A percentile compares a stretch with the other conserved stretches of the same genome.
These are phyloP conservation scores for Puccinia coronata DNA, from an alignment of 1,284 basidiomycete genomes.

Conservation along the genomic window DNA sequence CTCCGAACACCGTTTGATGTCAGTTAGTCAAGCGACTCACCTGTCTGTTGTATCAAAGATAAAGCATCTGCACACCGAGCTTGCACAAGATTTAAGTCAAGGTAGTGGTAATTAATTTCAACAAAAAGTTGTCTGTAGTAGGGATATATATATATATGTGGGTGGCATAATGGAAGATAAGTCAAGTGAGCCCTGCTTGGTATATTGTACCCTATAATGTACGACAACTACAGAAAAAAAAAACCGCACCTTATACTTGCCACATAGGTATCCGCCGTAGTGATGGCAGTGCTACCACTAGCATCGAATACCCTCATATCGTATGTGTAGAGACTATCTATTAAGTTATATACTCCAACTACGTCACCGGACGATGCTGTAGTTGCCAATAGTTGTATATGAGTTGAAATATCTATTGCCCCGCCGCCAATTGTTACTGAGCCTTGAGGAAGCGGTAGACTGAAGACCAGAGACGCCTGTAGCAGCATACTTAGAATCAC, in stretches of 20 bases:
- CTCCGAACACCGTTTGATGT: background rate
- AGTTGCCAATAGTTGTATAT: background rate
- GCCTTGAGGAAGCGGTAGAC: background rate
- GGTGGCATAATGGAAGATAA: background rate
- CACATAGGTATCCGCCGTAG: background rate
- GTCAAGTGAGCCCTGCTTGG: background rate
- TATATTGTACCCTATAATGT: too few relatives aligned
- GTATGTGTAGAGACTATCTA: background rate
- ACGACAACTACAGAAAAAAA: background rate
- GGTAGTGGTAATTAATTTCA: slow-evolving; percentile 1
- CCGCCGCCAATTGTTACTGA: background rate
- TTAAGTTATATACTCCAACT: background rate
- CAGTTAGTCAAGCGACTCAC: background rate
- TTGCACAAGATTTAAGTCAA: background rate
- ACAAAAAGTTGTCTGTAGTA: background rate
- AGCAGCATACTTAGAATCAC: background rate
- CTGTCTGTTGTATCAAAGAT: background rate
- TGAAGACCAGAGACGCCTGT: background rate
- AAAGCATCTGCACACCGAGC: background rate
- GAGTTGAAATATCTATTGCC: background rate
- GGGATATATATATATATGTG: too few relatives aligned
- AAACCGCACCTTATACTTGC: background rate
- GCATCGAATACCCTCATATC: background rate
- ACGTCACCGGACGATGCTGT: background rate
- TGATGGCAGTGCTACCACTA: background rate